Evolutionary conservation across 306 rosid genomes (phyloP).

Genomic region (Cajanus cajan): DNA sequence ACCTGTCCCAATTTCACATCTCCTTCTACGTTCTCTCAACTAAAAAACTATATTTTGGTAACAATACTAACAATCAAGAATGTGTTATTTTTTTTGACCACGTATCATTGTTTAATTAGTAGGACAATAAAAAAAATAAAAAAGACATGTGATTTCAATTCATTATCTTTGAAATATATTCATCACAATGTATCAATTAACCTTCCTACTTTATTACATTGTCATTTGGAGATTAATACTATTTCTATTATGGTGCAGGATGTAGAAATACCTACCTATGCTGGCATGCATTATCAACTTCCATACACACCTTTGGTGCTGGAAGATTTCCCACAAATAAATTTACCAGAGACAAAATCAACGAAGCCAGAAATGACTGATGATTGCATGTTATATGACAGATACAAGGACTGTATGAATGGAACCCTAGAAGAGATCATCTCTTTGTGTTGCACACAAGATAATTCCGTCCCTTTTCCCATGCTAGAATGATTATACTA

Average conservation of each 20-base stretch:
- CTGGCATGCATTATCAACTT: slow-evolving; percentile 49
- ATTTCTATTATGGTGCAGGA: slow-evolving; percentile 45
- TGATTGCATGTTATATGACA: slow-evolving; percentile 57
- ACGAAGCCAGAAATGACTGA: slow-evolving; percentile 52
- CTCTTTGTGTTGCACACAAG: slow-evolving; percentile 65
- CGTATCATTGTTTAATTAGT: not conserved
- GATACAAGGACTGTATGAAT: slow-evolving; percentile 55
- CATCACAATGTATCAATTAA: not conserved
- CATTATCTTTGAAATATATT: not conserved
- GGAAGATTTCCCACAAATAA: slow-evolving; percentile 76
- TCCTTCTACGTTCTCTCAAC: not conserved
- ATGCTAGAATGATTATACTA: slow-evolving; percentile 49
- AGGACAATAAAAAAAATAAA: no score
- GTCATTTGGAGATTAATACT: not conserved
- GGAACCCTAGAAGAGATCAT: slow-evolving; percentile 85
- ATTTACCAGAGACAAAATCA: slow-evolving; percentile 51
- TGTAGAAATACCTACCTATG: slow-evolving; percentile 40
- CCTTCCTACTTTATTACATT: not conserved
- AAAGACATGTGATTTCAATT: not conserved
- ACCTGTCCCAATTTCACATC: not conserved
- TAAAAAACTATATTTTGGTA: not conserved
- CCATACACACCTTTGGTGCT: slow-evolving; percentile 70
- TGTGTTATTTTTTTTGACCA: not conserved
- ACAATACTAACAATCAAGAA: not conserved
- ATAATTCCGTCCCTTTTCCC: slow-evolving; percentile 50